phyloP scores from a whole-genome alignment of 768 basidiomycete genomes.

The Gymnopilus junonius region DNA sequence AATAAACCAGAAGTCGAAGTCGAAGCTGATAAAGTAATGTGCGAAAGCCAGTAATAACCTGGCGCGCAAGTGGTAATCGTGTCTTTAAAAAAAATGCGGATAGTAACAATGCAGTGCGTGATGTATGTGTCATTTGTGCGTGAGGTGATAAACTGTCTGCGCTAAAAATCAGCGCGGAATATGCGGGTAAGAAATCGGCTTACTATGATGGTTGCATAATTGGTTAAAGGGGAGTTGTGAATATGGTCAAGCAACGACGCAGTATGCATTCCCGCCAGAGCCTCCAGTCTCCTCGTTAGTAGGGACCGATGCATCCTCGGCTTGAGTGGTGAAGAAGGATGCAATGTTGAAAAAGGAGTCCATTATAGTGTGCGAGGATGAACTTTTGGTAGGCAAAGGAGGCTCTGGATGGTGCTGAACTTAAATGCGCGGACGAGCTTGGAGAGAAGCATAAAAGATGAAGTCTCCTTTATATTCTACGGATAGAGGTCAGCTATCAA shows the following conservation, averaged over 20 bases:
- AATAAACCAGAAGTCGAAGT: neutral
- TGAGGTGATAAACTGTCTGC: neutral
- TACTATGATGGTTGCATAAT: neutral
- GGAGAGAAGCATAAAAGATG: neutral
- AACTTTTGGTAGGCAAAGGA: neutral
- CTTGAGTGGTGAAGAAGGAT: slow-evolving; percentile 12
- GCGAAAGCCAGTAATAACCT: neutral
- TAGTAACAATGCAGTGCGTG: neutral
- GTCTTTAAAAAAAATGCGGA: neutral
- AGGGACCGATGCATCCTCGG: slow-evolving; percentile 16
- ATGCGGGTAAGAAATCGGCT: no score
- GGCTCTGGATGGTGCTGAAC: neutral
- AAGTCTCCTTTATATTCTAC: neutral
- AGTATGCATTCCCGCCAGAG: slow-evolving; percentile 1
- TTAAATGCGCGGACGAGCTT: neutral
- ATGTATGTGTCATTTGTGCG: neutral
- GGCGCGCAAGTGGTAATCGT: neutral
- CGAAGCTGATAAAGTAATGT: slow-evolving; percentile 3
- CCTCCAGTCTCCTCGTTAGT: slow-evolving; percentile 5
- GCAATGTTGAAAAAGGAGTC: slow-evolving; percentile 26
- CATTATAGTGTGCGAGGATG: slow-evolving; percentile 15
- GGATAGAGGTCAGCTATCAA: neutral
- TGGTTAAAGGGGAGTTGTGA: neutral
- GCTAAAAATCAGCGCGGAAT: neutral
- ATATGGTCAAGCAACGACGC: slow-evolving; percentile 12